Base-by-base conservation (phyloP, 768 basidiomycete species). In the Cytidiella melzeri region DNA sequence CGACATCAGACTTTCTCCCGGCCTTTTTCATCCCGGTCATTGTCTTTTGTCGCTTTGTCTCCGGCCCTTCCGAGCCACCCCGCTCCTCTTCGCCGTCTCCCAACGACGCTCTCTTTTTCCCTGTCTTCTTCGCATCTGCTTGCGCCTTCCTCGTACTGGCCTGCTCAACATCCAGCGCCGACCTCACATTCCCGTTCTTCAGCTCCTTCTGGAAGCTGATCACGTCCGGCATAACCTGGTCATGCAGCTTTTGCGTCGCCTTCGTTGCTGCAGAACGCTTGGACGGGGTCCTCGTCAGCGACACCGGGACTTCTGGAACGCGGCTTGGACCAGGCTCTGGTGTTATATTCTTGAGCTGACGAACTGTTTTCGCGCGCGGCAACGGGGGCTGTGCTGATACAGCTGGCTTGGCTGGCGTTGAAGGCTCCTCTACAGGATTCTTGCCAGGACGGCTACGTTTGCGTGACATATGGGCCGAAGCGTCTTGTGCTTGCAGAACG, bases 141-240 rank as follows among this genome's bases (percentile, higher is more conserved):
- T 46, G 54, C 45, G 55, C 59, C n/a, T 50, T 56, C 51, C 63
- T 55, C 18, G 50, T 30, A 38, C 47, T 21, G 25, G 54, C 34
- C 18, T 30, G 15, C 18, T 63, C 58, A 24, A 52, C 51, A 19
- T 66, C 58, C 49, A 60, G 52, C 19, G 44, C 58, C 2, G 46
- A 52, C 27, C 60, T 61, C 28, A 70, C 63, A 18, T 54, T 42
- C 18, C 67, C 66, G 2, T 56, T 55, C 55, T 76, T 77, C 70
- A 77, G 72, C 67, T 92, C 83, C 56, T 76, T 76, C 61, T 90
- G 79, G 58, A 74, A 92, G 49, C 71, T 76, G 36, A 82, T 55
- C 2, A 89, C 72, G 55, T 92, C 90, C 0, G 89, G 89, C 82
- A 92, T 91, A 49, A 92, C 69, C 45, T 69, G 67, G 6, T 76